Evolutionary conservation across 345 rosid species (phyloP).

Genomic region (Trapa incisa): DNA sequence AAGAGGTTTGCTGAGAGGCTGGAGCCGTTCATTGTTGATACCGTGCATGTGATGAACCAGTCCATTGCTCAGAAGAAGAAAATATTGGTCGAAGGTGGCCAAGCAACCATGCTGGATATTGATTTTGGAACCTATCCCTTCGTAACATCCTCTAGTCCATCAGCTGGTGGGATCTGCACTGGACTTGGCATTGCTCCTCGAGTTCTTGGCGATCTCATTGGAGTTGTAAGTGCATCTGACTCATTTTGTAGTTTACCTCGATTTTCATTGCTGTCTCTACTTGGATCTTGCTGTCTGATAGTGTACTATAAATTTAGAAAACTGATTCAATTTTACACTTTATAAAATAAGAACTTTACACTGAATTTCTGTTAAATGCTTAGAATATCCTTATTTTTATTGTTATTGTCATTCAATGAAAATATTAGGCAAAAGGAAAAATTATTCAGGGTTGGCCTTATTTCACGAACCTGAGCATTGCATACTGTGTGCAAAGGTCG

Average conservation of each 20-base stretch:
- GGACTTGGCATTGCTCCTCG: constrained; percentile 96
- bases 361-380: too few species aligned
- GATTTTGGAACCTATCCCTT: constrained; percentile 96
- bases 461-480: too few species aligned
- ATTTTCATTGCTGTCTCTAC: not conserved
- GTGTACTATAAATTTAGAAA: not conserved
- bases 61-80: constrained; percentile 62
- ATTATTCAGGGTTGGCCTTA: too few species aligned
- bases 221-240: constrained; percentile 55
- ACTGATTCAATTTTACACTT: not conserved
- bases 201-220: constrained; percentile 80
- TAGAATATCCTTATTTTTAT: too few species aligned
- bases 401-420: too few species aligned
- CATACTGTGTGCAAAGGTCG: too few species aligned
- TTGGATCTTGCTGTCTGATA: not conserved
- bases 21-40: constrained; percentile 81
- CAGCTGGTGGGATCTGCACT: constrained; percentile 92
- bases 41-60: constrained; percentile 73
- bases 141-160: constrained; percentile 93
- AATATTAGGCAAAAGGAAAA: too few species aligned
- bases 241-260: not conserved
- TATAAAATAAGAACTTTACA: not conserved
- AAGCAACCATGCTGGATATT: constrained; percentile 91
- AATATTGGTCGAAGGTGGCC: constrained; percentile 96
- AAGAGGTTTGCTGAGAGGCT: constrained; percentile 84